Evolutionary conservation across 1,139 yeast species (phyloP).

Genomic region (Suhomyces terraborum): DNA sequence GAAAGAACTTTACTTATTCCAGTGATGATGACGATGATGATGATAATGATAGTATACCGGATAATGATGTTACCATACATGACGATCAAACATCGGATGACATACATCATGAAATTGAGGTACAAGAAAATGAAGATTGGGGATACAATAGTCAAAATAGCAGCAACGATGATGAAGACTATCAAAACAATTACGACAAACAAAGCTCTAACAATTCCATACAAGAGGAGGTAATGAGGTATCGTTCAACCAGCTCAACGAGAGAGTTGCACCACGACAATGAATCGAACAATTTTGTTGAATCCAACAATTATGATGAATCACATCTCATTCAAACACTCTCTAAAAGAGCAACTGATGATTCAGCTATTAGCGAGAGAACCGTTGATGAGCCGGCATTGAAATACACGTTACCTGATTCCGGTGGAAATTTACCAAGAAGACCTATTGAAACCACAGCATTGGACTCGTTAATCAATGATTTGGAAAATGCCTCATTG

Average conservation of each 20-base stretch:
- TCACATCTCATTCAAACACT: background rate
- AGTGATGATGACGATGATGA: constrained; percentile 23
- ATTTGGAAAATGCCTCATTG: constrained; percentile 32
- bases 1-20: constrained; percentile 19
- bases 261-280: background rate
- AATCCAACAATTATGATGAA: background rate
- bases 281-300: background rate
- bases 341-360: background rate
- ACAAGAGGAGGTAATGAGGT: background rate
- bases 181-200: background rate
- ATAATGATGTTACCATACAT: constrained; percentile 12
- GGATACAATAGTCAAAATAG: constrained; percentile 31
- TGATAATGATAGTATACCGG: constrained; percentile 24
- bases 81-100: constrained; percentile 1
- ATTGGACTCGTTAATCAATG: constrained; percentile 41
- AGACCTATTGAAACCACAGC: constrained; percentile 25
- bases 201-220: background rate
- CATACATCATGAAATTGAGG: constrained; percentile 12
- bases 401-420: constrained; percentile 6
- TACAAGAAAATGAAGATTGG: constrained; percentile 30
- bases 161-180: constrained; percentile 19
- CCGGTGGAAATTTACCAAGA: constrained; percentile 1
- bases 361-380: constrained; percentile 1
- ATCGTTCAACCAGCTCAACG: background rate
- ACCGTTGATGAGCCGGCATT: constrained; percentile 5